phyloP scores from a whole-genome alignment of 257 asterid genomes.

The Ligustrum vulgare region DNA sequence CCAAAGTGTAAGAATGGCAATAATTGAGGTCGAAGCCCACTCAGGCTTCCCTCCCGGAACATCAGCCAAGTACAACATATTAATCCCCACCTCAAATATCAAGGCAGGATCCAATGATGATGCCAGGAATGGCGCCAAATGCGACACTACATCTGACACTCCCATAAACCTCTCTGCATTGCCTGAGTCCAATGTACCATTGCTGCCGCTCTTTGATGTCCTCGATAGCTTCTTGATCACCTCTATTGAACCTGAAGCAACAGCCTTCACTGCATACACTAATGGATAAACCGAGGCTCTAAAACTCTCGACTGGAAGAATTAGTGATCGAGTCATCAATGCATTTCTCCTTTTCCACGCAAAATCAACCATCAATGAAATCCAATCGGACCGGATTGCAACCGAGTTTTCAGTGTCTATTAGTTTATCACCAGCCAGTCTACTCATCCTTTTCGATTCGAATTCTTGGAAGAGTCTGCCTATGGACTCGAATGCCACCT shows the following conservation, averaged over 20 bases:
- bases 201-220: slow-evolving; percentile 40
- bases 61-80: slow-evolving; percentile 89
- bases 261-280: slow-evolving; percentile 76
- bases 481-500: slow-evolving; percentile 76
- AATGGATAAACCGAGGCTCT: slow-evolving; percentile 68
- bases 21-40: slow-evolving; percentile 85
- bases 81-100: slow-evolving; percentile 87
- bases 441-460: slow-evolving; percentile 84
- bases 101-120: slow-evolving; percentile 86
- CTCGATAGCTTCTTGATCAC: slow-evolving; percentile 73
- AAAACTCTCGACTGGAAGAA: slow-evolving; percentile 80
- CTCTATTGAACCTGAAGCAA: slow-evolving; percentile 78
- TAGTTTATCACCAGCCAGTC: slow-evolving; percentile 89
- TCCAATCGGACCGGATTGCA: slow-evolving; percentile 82
- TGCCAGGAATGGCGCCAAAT: slow-evolving; percentile 78
- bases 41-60: slow-evolving; percentile 94
- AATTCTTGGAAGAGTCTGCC: slow-evolving; percentile 84
- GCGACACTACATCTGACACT: slow-evolving; percentile 84
- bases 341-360: slow-evolving; percentile 72
- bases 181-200: slow-evolving; percentile 34
- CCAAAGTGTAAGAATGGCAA: slow-evolving; percentile 90
- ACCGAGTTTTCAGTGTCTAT: slow-evolving; percentile 81
- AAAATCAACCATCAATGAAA: slow-evolving; percentile 72
- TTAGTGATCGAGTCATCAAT: slow-evolving; percentile 64
- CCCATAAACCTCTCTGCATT: slow-evolving; percentile 74